Evolutionary conservation across 371 early-diverging fungal species (phyloP).

Genomic region (Mortierella sp.): DNA sequence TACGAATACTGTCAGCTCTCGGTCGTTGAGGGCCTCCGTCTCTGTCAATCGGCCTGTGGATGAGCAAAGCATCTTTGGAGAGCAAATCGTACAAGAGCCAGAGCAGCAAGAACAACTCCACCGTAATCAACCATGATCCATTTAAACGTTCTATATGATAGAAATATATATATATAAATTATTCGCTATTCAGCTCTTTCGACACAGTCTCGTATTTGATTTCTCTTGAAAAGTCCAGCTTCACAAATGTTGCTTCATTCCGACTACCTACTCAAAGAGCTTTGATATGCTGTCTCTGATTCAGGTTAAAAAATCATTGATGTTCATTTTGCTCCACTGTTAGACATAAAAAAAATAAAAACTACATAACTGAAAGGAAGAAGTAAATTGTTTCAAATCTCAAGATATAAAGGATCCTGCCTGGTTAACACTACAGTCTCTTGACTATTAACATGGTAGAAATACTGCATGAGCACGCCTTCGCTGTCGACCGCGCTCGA

Average conservation of each 20-base stretch:
- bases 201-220: too few relatives aligned
- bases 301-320: too few relatives aligned
- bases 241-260: too few relatives aligned
- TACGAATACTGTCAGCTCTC: background rate
- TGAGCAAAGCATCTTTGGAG: conserved; percentile 3
- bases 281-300: too few relatives aligned
- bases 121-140: too few relatives aligned
- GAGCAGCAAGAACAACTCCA: background rate
- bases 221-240: too few relatives aligned
- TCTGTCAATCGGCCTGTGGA: conserved; percentile 1
- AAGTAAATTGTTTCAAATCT: background rate
- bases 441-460: background rate
- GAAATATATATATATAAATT: too few relatives aligned
- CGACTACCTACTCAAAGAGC: too few relatives aligned
- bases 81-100: conserved; percentile 6
- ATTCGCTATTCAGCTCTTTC: too few relatives aligned
- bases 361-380: background rate
- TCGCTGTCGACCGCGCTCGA: background rate
- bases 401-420: background rate
- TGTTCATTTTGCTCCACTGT: too few relatives aligned
- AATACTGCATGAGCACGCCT: background rate
- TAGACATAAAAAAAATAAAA: too few relatives aligned
- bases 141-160: too few relatives aligned
- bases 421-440: background rate
- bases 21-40: background rate